Evolutionary conservation across 2,329 filamentous ascomycete genomes (phyloP), one percentile per base, ranked within the genome.

Genomic region (Diaporthe helianthi): DNA sequence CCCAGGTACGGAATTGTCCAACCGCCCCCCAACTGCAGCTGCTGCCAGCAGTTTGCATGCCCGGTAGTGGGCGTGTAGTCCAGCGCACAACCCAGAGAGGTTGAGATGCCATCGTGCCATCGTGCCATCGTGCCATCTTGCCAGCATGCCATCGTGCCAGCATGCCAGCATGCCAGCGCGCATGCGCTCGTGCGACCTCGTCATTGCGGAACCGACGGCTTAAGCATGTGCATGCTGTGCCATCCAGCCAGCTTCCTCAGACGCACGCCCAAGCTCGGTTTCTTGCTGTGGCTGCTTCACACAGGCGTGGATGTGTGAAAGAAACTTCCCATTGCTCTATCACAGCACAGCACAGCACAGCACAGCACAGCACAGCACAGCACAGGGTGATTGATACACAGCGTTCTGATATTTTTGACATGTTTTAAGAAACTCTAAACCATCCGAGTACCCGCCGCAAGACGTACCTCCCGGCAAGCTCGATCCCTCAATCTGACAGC

Each of bases 101-200:
- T 41, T 61, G 55, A 47, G 55, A 61, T 24, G 54, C 1, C 44
- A 47, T 47, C 44, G 44, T 47, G 44, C 54, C 31, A 24, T n/a
- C 31, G 52, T 22, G n/a, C 52, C 22, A 44, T 22, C 54, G 53
- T 54, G 24, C 36, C 55, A 60, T 36, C 55, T 17, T 22, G 55
- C 55, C n/a, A 41, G 33, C 53, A 36, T 58, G 29, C 41, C 58
- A 63, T n/a, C n/a, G 36, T 38, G 36, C 36, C 36, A 38, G 29
- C 29, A n/a, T 22, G 29, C 52, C n/a, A 41, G 33, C 53, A 36
- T 58, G 29, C 41, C 58, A 63, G 58, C 58, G 41, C 44, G 58
- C 58, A 63, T 63, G 58, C 58, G 58, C 58, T 63, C 58, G 58
- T 63, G 58, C 44, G 58, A 63, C 58, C 29, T 49, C 58, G 58